Evolutionary conservation across 2,329 filamentous ascomycete species (phyloP).

Genomic region (Tolypocladium ovalisporum): DNA sequence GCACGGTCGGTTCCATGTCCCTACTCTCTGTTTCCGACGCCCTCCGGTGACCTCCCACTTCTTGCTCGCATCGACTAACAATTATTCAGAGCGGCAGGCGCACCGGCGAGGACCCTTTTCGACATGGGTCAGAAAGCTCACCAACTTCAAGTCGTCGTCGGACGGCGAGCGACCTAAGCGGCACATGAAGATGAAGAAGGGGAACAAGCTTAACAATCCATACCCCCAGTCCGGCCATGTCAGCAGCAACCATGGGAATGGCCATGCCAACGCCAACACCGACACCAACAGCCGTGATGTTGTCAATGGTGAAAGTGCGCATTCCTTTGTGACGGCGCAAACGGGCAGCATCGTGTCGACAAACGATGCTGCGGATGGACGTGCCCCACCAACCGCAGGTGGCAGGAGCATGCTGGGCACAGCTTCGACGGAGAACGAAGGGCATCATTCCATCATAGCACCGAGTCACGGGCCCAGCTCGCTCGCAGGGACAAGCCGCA

Average conservation of each 20-base stretch:
- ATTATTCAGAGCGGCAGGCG: conserved; percentile 47
- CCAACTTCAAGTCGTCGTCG: conserved; percentile 71
- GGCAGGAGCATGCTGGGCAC: conserved; percentile 69
- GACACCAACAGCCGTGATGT: conserved; percentile 8
- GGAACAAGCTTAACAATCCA: conserved; percentile 71
- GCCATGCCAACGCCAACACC: conserved; percentile 9
- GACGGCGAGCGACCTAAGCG: conserved; percentile 37
- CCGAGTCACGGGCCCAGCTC: conserved; percentile 62
- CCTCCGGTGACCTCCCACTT: neutral
- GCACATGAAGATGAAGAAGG: conserved; percentile 40
- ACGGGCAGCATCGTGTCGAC: conserved; percentile 44
- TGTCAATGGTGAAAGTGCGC: conserved; percentile 31
- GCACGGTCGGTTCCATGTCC: conserved; percentile 25
- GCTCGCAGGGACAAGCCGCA: conserved; percentile 62
- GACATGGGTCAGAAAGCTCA: conserved; percentile 87
- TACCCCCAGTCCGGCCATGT: conserved; percentile 71
- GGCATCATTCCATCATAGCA: conserved; percentile 60
- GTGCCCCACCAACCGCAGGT: conserved; percentile 46
- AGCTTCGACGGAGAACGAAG: conserved; percentile 72
- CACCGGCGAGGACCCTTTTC: conserved; percentile 77
- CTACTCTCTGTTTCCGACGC: neutral
- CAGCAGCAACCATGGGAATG: conserved; percentile 13
- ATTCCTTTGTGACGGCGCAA: conserved; percentile 46
- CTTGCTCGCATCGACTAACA: neutral
- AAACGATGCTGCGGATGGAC: conserved; percentile 50